Evolutionary conservation across 345 rosid genomes (phyloP).

Genomic region (Eutrema heterophyllum): DNA sequence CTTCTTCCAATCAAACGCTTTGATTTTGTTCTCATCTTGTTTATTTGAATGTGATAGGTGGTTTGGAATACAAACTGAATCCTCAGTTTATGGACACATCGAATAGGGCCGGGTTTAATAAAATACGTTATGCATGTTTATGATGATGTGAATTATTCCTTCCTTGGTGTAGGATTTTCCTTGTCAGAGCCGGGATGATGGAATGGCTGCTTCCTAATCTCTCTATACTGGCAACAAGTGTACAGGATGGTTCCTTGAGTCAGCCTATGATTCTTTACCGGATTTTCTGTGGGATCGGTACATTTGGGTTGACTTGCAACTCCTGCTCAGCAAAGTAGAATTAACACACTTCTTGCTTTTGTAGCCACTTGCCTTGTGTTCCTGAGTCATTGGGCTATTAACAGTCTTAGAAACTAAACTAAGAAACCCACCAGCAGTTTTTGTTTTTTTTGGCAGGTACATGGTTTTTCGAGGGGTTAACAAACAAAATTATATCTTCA

Average conservation of each 20-base stretch:
- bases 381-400: background rate
- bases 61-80: slow-evolving; percentile 89
- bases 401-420: background rate
- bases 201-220: slow-evolving; percentile 91
- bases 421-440: background rate
- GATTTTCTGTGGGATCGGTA: slow-evolving; percentile 68
- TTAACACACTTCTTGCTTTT: slow-evolving; percentile 47
- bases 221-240: slow-evolving; percentile 73
- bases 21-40: background rate
- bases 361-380: slow-evolving; percentile 60
- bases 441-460: slow-evolving; percentile 42
- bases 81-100: slow-evolving; percentile 54
- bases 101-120: background rate
- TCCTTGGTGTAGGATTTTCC: slow-evolving; percentile 74
- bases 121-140: background rate
- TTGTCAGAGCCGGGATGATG: slow-evolving; percentile 98
- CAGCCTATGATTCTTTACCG: slow-evolving; percentile 82
- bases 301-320: slow-evolving; percentile 22
- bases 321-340: slow-evolving; percentile 51
- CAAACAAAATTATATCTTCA: slow-evolving; percentile 87
- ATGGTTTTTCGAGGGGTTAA: slow-evolving; percentile 87
- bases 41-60: slow-evolving; percentile 55
- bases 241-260: slow-evolving; percentile 46
- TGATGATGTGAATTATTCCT: slow-evolving; percentile 4
- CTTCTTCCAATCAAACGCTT: background rate